phyloP scores from a whole-genome alignment of 129 eudicot genomes.

The Scalesia atractyloides region DNA sequence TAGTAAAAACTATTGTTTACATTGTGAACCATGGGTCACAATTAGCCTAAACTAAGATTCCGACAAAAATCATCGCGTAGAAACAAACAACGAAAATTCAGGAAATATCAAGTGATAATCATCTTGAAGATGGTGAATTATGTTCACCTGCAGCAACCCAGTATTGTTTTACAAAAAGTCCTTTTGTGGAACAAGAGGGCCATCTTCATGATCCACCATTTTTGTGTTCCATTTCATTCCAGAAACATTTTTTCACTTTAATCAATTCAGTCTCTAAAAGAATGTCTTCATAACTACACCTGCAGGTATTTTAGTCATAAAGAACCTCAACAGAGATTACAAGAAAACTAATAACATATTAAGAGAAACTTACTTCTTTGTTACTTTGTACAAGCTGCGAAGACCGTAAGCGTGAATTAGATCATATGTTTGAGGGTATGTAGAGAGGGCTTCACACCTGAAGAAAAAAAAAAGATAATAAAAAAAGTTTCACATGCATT shows the following conservation, averaged over 20 bases:
- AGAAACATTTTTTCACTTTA: slow-evolving; percentile 47
- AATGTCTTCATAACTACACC: slow-evolving; percentile 62
- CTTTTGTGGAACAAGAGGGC: slow-evolving; percentile 56
- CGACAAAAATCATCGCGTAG: neutral
- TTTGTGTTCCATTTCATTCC: slow-evolving; percentile 73
- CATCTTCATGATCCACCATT: slow-evolving; percentile 69
- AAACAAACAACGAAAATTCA: neutral
- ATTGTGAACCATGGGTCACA: slow-evolving; percentile 20
- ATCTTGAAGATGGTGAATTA: slow-evolving; percentile 38
- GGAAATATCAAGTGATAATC: slow-evolving; percentile 9
- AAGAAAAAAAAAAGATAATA: neutral
- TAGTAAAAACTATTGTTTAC: slow-evolving; percentile 16
- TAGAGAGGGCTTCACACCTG: slow-evolving; percentile 73
- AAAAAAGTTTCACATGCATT: neutral
- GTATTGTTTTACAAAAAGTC: slow-evolving; percentile 56
- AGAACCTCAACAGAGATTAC: neutral
- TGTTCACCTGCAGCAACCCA: slow-evolving; percentile 62
- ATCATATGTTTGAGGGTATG: slow-evolving; percentile 56
- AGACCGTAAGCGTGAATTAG: slow-evolving; percentile 30
- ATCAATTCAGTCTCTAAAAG: slow-evolving; percentile 61
- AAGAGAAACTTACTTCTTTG: slow-evolving; percentile 44
- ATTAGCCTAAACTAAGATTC: slow-evolving; percentile 18
- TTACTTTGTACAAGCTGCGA: slow-evolving; percentile 57
- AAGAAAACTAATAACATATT: neutral
- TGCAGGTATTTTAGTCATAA: slow-evolving; percentile 18